These are phyloP conservation scores for Pythium biforme DNA, from an alignment of 352 stramenopile species.

Conservation along the genomic window DNA sequence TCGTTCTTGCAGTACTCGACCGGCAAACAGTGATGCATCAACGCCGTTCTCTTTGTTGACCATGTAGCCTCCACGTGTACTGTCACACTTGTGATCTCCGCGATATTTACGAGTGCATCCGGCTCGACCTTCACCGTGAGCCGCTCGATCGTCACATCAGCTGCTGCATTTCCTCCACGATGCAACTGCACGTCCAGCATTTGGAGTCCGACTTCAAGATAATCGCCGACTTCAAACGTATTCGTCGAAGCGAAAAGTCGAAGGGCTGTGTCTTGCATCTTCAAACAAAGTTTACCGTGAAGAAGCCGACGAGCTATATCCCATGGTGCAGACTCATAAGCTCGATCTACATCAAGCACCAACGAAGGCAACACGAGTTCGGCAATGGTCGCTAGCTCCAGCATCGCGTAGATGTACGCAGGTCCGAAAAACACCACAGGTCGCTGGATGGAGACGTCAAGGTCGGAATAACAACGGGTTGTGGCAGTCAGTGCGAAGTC, in stretches of 20 bases:
- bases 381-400: conserved; percentile 41
- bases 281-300: conserved; percentile 47
- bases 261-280: conserved; percentile 40
- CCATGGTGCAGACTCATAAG: conserved; percentile 33
- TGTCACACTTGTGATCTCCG: conserved; percentile 53
- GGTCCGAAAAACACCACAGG: conserved; percentile 55
- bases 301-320: conserved; percentile 61
- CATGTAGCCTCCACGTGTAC: conserved; percentile 54
- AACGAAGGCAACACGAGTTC: conserved; percentile 37
- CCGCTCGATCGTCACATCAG: conserved; percentile 43
- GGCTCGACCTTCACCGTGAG: conserved; percentile 69
- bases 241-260: conserved; percentile 43
- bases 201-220: conserved; percentile 48
- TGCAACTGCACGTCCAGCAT: conserved; percentile 34
- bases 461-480: conserved; percentile 41
- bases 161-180: conserved; percentile 17
- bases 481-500: conserved; percentile 32
- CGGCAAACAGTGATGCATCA: conserved; percentile 51
- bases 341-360: conserved; percentile 48
- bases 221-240: conserved; percentile 56
- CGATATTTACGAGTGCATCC: conserved; percentile 53
- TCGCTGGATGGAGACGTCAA: conserved; percentile 33
- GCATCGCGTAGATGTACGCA: conserved; percentile 49
- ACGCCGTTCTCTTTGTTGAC: conserved; percentile 26
- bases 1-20: conserved; percentile 32